Evolutionary conservation across 2,329 filamentous ascomycete genomes (phyloP).

Genomic region (Alternaria panax): DNA sequence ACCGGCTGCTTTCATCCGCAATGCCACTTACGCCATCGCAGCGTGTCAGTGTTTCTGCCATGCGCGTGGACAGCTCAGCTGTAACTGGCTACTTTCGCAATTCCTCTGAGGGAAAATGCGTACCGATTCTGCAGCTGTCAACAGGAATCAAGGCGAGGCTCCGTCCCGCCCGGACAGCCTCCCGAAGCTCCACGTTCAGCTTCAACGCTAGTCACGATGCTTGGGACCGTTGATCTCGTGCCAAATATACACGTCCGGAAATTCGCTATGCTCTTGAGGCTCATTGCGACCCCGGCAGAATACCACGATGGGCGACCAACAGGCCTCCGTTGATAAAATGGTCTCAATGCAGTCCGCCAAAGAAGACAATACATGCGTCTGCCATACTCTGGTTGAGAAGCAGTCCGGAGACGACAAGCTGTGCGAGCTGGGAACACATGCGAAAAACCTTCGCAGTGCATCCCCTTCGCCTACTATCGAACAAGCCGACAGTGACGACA

Average conservation of each 20-base stretch:
- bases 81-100: neutral
- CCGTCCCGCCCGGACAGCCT: neutral
- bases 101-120: neutral
- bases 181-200: conserved; percentile 7
- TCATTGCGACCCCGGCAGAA: neutral
- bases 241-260: neutral
- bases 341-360: neutral
- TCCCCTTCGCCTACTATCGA: neutral
- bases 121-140: neutral
- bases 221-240: neutral
- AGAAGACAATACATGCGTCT: neutral
- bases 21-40: conserved; percentile 7
- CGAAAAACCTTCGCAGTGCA: neutral
- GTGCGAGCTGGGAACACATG: neutral
- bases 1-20: neutral
- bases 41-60: neutral
- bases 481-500: conserved; percentile 3
- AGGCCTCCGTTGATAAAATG: neutral
- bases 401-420: neutral
- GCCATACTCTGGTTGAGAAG: neutral
- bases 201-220: neutral
- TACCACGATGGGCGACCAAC: neutral
- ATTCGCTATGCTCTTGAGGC: neutral
- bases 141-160: neutral
- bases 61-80: neutral